phyloP scores from a whole-genome alignment of 1,284 basidiomycete species.

The Cystobasidium sp. region DNA sequence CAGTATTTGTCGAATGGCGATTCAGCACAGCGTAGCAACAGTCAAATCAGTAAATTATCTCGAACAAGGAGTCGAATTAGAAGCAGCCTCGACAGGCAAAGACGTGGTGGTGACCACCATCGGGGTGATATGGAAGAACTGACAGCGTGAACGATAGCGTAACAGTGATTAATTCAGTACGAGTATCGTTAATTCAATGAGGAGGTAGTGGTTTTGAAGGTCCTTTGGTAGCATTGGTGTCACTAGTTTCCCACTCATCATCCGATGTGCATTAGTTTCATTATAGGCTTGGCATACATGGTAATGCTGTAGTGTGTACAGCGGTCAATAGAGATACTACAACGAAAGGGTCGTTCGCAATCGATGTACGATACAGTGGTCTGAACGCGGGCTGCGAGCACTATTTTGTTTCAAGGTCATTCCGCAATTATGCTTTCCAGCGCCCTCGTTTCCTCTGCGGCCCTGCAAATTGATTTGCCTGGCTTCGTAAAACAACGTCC shows the following conservation, averaged over 20 bases:
- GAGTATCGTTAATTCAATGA: neutral
- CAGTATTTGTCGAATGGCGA: neutral
- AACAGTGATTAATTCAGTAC: too few relatives aligned
- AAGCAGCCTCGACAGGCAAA: constrained; percentile 17
- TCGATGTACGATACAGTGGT: too few relatives aligned
- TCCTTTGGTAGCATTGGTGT: neutral
- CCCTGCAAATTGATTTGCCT: constrained; percentile 15
- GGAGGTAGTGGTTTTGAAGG: constrained; percentile 2
- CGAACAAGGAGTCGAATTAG: constrained; percentile 7
- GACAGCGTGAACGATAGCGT: neutral
- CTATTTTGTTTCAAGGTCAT: too few relatives aligned
- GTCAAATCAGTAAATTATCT: constrained; percentile 24
- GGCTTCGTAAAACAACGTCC: neutral
- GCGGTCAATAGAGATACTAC: too few relatives aligned
- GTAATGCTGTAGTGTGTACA: too few relatives aligned
- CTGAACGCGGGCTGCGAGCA: neutral
- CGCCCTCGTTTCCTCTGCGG: constrained; percentile 33
- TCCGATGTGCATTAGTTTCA: too few relatives aligned
- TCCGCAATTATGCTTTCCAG: constrained; percentile 27
- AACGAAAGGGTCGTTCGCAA: too few relatives aligned
- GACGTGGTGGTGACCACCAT: neutral
- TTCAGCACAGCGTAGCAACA: constrained; percentile 1
- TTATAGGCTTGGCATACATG: too few relatives aligned
- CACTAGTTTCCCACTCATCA: neutral
- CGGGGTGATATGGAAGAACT: constrained; percentile 3